Evolutionary conservation across 306 rosid species (phyloP).

Genomic region (Fragaria nilgerrensis): DNA sequence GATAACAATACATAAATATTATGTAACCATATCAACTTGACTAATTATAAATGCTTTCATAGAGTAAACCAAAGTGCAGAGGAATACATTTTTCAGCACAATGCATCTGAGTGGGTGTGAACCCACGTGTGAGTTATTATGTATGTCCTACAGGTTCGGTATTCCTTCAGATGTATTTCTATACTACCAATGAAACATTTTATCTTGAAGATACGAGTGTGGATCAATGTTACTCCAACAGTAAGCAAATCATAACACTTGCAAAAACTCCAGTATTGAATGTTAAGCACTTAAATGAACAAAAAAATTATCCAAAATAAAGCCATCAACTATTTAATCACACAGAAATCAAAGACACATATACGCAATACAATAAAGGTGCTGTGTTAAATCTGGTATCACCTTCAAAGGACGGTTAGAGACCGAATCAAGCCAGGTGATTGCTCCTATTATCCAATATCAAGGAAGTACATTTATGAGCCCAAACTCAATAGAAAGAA

Average conservation of each 20-base stretch:
- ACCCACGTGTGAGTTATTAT: background rate
- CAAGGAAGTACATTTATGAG: constrained; percentile 20
- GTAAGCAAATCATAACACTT: background rate
- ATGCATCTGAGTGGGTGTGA: background rate
- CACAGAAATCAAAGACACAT: constrained; percentile 6
- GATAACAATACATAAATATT: background rate
- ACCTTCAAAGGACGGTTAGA: constrained; percentile 91
- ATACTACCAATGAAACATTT: background rate
- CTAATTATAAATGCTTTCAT: background rate
- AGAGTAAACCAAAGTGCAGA: background rate
- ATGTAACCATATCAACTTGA: background rate
- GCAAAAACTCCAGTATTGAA: background rate
- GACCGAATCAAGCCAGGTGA: constrained; percentile 91
- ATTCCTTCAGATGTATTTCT: background rate
- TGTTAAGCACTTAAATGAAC: background rate
- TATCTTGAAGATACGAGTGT: background rate
- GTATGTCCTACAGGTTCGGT: background rate
- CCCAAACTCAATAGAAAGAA: constrained; percentile 23
- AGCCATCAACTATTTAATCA: background rate
- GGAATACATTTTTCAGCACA: background rate
- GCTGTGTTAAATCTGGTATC: constrained; percentile 17
- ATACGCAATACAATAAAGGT: background rate
- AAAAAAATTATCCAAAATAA: background rate
- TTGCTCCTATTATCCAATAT: constrained; percentile 59
- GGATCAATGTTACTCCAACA: background rate